These are phyloP conservation scores for Periconia digitata DNA, from an alignment of 2,329 filamentous ascomycete species.

Conservation along the genomic window DNA sequence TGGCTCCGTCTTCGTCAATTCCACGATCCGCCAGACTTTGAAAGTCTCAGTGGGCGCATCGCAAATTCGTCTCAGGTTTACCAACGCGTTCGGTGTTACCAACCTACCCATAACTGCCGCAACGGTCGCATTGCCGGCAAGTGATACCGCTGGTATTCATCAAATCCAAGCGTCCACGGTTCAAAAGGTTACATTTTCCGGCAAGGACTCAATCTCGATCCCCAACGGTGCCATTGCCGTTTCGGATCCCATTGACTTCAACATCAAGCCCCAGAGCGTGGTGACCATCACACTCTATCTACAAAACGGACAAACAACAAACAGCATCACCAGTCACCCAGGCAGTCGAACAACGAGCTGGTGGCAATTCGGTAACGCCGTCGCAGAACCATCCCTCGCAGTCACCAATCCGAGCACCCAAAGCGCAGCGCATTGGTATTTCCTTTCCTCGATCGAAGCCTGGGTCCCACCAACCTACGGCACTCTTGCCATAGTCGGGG, in stretches of 20 bases:
- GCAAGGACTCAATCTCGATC: slow-evolving; percentile 52
- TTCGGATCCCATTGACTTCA: slow-evolving; percentile 63
- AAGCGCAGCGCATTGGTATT: slow-evolving; percentile 55
- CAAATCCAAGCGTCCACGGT: slow-evolving; percentile 57
- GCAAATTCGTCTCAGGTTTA: slow-evolving; percentile 63
- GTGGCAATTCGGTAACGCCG: slow-evolving; percentile 61
- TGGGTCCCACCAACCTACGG: slow-evolving; percentile 48
- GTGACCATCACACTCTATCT: slow-evolving; percentile 63
- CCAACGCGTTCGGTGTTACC: slow-evolving; percentile 65
- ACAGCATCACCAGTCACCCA: slow-evolving; percentile 64
- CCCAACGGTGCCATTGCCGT: slow-evolving; percentile 61
- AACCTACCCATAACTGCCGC: slow-evolving; percentile 62
- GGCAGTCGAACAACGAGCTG: slow-evolving; percentile 65
- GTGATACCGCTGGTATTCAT: slow-evolving; percentile 56
- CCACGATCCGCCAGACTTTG: slow-evolving; percentile 67
- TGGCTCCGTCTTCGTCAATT: slow-evolving; percentile 59
- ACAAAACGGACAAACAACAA: slow-evolving; percentile 57
- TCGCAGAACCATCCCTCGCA: slow-evolving; percentile 51
- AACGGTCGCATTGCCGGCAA: slow-evolving; percentile 58
- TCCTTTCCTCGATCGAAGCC: slow-evolving; percentile 61
- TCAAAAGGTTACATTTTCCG: slow-evolving; percentile 60
- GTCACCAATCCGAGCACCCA: slow-evolving; percentile 41
- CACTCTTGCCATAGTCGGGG: slow-evolving; percentile 59
- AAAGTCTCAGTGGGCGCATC: slow-evolving; percentile 60
- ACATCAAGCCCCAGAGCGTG: slow-evolving; percentile 53